Conservation (phyloP, 2,329 filamentous ascomycete species). For the Periconia sp. region DNA sequence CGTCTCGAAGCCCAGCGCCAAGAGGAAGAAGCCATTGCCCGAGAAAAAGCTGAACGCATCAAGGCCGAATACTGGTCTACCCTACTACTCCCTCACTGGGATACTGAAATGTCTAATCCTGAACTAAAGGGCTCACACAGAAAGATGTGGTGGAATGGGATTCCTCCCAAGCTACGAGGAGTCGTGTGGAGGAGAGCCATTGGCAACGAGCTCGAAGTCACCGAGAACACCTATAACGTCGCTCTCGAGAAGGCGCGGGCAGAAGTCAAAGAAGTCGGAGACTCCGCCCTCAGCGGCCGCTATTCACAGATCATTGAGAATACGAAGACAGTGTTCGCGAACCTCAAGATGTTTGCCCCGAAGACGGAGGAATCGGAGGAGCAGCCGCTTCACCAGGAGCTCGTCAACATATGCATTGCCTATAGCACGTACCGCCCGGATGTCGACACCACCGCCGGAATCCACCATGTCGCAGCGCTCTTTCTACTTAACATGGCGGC, state of each 20-base stretch:
- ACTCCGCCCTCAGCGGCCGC: constrained; percentile 38
- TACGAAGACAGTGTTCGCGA: constrained; percentile 70
- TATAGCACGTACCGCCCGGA: constrained; percentile 84
- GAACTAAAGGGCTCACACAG: constrained; percentile 49
- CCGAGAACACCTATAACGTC: constrained; percentile 70
- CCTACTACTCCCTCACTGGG: constrained; percentile 78
- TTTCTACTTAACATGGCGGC: constrained; percentile 74
- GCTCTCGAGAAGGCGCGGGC: constrained; percentile 72
- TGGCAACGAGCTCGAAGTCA: constrained; percentile 74
- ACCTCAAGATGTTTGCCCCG: constrained; percentile 74
- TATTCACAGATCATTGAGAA: constrained; percentile 53
- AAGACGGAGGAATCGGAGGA: constrained; percentile 39
- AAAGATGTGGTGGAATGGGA: constrained; percentile 82
- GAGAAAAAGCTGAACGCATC: constrained; percentile 57
- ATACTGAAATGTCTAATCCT: constrained; percentile 63
- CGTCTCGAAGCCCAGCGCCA: constrained; percentile 43
- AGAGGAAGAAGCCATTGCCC: constrained; percentile 57
- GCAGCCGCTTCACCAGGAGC: constrained; percentile 70
- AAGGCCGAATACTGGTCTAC: constrained; percentile 73
- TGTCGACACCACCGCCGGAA: constrained; percentile 77
- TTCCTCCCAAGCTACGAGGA: constrained; percentile 73
- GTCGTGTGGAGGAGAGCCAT: constrained; percentile 73
- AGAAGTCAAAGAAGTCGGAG: constrained; percentile 61
- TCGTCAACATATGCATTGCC: constrained; percentile 76
- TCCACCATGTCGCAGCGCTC: constrained; percentile 75